A percentile compares a stretch with the other conserved stretches of the same genome.
Conservation (phyloP, 2,329 filamentous ascomycete species). For the Colletotrichum nymphaeae region DNA sequence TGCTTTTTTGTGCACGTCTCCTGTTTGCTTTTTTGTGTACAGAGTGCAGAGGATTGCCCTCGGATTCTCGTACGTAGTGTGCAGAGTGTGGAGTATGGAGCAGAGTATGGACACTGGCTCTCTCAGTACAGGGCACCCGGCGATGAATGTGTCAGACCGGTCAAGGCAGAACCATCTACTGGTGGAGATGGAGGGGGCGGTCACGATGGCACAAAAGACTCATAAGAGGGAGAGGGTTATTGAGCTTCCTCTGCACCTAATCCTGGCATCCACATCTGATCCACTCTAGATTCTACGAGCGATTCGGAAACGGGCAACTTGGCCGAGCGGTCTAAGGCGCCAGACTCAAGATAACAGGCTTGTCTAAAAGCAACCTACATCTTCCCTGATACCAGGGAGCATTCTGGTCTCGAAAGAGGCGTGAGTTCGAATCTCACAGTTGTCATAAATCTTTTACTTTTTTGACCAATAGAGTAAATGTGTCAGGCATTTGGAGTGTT, state of each 20-base stretch:
- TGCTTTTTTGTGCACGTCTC: neutral
- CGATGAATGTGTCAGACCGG: neutral
- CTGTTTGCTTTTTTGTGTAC: neutral
- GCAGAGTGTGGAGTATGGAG: too few species aligned
- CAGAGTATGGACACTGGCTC: too few species aligned
- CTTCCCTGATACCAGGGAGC: conserved; percentile 8
- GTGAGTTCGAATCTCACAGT: conserved; percentile 37
- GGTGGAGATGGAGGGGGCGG: neutral
- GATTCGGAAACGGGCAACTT: conserved; percentile 17
- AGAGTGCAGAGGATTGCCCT: neutral
- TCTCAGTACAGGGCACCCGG: too few species aligned
- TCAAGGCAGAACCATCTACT: too few species aligned
- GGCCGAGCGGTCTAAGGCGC: conserved; percentile 36
- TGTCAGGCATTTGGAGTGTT: too few species aligned
- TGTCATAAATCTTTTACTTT: conserved; percentile 10
- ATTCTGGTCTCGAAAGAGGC: conserved; percentile 36
- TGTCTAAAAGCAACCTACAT: neutral
- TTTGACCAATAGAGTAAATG: neutral
- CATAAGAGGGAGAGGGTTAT: neutral
- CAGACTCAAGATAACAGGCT: conserved; percentile 30
- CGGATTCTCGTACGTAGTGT: too few species aligned
- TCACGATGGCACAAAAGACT: too few species aligned
- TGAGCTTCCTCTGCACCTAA: neutral
- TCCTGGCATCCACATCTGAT: neutral
- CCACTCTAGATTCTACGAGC: neutral